Percentiles rank a stretch among this genome's conserved stretches.
Conservation (phyloP, 495 filamentous ascomycete species). For the Podospora appendiculata region DNA sequence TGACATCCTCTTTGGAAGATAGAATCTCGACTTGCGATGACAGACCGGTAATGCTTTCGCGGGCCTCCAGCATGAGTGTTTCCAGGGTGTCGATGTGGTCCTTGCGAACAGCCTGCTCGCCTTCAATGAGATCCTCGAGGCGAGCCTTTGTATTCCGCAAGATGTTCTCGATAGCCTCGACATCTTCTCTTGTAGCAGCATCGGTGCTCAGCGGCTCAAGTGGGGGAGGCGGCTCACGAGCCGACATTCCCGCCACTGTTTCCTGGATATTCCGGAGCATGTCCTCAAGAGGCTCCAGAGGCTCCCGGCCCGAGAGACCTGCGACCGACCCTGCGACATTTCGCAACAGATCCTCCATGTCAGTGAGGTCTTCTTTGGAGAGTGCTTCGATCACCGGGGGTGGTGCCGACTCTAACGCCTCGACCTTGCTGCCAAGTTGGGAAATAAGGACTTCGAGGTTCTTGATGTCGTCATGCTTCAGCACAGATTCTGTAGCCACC, state of each 20-base stretch:
- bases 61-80: slow-evolving; percentile 58
- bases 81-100: slow-evolving; percentile 73
- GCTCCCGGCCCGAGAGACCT: slow-evolving; percentile 39
- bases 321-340: slow-evolving; percentile 54
- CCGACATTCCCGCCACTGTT: slow-evolving; percentile 21
- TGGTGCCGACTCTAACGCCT: slow-evolving; percentile 61
- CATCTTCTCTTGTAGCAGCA: slow-evolving; percentile 61
- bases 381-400: slow-evolving; percentile 29
- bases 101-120: slow-evolving; percentile 54
- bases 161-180: slow-evolving; percentile 80
- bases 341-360: slow-evolving; percentile 31
- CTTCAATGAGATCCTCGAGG: slow-evolving; percentile 67
- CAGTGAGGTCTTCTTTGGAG: slow-evolving; percentile 35
- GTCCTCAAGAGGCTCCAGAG: slow-evolving; percentile 17
- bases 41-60: slow-evolving; percentile 57
- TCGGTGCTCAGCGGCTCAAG: slow-evolving; percentile 16
- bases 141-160: slow-evolving; percentile 76
- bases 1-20: slow-evolving; percentile 69
- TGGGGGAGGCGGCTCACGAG: slow-evolving; percentile 15
- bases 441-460: slow-evolving; percentile 75
- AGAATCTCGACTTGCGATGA: slow-evolving; percentile 50
- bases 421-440: slow-evolving; percentile 75
- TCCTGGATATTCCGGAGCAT: slow-evolving; percentile 27
- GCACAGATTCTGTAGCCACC: slow-evolving; percentile 30
- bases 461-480: slow-evolving; percentile 66